Conservation (phyloP, 1,139 yeast genomes). For the Protomyces macrosporus region DNA sequence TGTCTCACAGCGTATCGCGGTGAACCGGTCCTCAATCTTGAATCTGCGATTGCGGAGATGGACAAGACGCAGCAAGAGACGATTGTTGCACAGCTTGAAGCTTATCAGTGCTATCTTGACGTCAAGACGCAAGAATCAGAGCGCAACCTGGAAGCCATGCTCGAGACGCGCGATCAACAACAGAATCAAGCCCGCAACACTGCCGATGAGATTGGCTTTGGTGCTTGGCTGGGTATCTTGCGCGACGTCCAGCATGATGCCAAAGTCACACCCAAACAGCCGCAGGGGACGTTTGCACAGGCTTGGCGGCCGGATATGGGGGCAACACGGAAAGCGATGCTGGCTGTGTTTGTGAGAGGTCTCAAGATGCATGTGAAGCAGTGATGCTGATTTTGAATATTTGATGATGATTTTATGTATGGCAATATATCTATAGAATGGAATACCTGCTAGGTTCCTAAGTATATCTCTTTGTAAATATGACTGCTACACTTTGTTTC, state of each 20-base stretch:
- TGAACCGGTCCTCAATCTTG: constrained; percentile 12
- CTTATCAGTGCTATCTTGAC: constrained; percentile 2
- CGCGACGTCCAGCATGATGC: constrained; percentile 21
- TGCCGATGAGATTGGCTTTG: constrained; percentile 1
- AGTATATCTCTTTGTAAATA: too few relatives aligned
- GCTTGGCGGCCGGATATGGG: constrained; percentile 19
- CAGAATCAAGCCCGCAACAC: not conserved
- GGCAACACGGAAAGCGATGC: constrained; percentile 1
- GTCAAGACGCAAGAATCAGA: not conserved
- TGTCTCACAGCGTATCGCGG: constrained; percentile 23
- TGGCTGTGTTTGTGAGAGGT: not conserved
- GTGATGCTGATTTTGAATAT: too few relatives aligned
- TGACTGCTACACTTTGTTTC: too few relatives aligned
- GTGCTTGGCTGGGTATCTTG: constrained; percentile 18
- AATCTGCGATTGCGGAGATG: not conserved
- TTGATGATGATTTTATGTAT: too few relatives aligned
- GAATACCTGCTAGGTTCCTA: too few relatives aligned
- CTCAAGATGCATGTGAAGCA: not conserved
- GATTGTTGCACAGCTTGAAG: constrained; percentile 1
- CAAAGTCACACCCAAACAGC: constrained; percentile 15
- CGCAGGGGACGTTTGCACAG: constrained; percentile 1
- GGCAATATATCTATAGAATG: too few relatives aligned
- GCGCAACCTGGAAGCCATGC: not conserved
- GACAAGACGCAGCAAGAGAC: not conserved
- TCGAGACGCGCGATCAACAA: not conserved